Conservation (phyloP, 2,329 filamentous ascomycete species). For the Davidsoniella virescens region DNA sequence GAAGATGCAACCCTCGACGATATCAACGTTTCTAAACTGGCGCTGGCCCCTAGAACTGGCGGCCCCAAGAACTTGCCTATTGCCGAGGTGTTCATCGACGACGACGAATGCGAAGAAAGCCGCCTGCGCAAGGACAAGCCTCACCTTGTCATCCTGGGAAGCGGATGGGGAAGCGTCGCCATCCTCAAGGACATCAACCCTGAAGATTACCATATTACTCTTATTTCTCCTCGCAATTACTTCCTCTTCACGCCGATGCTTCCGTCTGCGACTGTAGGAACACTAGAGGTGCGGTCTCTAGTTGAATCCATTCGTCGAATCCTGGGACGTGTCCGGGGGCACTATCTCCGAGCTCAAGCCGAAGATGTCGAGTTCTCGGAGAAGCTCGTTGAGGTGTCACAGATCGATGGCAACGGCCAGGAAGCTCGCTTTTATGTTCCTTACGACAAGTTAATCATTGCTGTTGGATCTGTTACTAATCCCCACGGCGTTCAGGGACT, state of each 20-base stretch:
- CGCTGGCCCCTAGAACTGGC: constrained; percentile 63
- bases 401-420: constrained; percentile 53
- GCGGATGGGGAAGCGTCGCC: constrained; percentile 89
- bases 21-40: constrained; percentile 68
- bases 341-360: constrained; percentile 77
- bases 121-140: constrained; percentile 69
- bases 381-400: constrained; percentile 76
- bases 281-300: constrained; percentile 74
- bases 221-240: constrained; percentile 88
- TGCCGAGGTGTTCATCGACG: constrained; percentile 72
- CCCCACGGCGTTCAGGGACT: constrained; percentile 90
- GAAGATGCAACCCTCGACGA: constrained; percentile 51
- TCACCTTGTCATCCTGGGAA: constrained; percentile 77
- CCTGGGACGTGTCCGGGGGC: constrained; percentile 58
- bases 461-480: constrained; percentile 83
- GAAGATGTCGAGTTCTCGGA: constrained; percentile 83
- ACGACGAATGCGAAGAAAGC: constrained; percentile 62
- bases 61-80: constrained; percentile 94
- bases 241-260: constrained; percentile 98
- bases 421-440: constrained; percentile 78
- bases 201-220: constrained; percentile 87
- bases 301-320: constrained; percentile 88
- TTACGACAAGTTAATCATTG: constrained; percentile 91
- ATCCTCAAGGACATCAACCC: constrained; percentile 79
- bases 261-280: constrained; percentile 90